Percentiles rank a stretch among this genome's conserved stretches.
Evolutionary conservation across 495 filamentous ascomycete genomes (phyloP).

Genomic region (Hapsidospora chrysogenum): DNA sequence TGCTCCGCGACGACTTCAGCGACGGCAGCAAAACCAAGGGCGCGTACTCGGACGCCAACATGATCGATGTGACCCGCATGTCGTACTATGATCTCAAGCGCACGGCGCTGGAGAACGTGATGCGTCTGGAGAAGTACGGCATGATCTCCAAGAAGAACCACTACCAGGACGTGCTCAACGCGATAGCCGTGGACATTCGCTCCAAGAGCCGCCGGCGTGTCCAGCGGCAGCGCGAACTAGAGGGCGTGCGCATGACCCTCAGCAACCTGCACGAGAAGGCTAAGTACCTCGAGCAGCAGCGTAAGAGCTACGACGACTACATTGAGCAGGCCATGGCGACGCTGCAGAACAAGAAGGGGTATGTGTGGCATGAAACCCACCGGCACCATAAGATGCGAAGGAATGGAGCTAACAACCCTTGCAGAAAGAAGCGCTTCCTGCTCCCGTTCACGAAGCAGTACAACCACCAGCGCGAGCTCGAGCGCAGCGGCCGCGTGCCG

Average conservation of each 20-base stretch:
- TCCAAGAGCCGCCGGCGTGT: constrained; percentile 88
- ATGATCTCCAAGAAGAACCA: constrained; percentile 80
- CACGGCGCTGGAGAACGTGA: constrained; percentile 83
- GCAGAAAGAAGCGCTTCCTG: constrained; percentile 73
- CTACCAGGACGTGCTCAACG: constrained; percentile 94
- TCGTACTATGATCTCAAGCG: constrained; percentile 85
- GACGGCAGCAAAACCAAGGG: constrained; percentile 52
- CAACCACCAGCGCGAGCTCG: constrained; percentile 91
- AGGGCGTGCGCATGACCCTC: constrained; percentile 73
- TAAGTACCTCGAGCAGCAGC: constrained; percentile 77
- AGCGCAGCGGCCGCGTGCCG: constrained; percentile 76
- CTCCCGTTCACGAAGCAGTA: constrained; percentile 98
- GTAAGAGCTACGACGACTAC: constrained; percentile 96
- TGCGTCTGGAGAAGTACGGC: constrained; percentile 67
- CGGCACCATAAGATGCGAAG: background rate
- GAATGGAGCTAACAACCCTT: background rate
- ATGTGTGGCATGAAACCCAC: constrained; percentile 7
- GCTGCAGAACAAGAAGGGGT: constrained; percentile 92
- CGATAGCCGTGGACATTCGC: constrained; percentile 90
- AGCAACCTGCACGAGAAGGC: constrained; percentile 81
- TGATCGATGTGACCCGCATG: constrained; percentile 81
- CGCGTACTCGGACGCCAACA: constrained; percentile 80
- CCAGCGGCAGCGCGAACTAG: constrained; percentile 77
- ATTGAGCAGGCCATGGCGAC: constrained; percentile 98
- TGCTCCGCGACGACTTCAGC: constrained; percentile 71